Percentiles rank a stretch among this genome's conserved stretches.
Evolutionary conservation across 306 rosid species (phyloP).

Genomic region (Acmispon strigosus): DNA sequence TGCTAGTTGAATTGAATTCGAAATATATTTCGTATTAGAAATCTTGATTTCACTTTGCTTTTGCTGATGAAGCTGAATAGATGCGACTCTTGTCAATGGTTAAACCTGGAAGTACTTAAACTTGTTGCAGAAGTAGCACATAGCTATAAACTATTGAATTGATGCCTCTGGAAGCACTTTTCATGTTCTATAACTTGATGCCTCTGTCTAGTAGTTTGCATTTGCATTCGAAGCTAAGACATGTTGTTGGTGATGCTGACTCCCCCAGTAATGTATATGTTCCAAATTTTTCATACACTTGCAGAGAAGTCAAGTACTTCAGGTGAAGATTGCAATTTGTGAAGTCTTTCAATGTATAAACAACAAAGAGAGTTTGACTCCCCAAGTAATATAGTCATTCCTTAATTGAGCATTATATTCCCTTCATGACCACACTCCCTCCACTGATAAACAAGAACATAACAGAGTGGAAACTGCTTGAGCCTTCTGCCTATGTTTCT

Average conservation of each 20-base stretch:
- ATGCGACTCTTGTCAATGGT: not conserved
- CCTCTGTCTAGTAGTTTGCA: too few relatives aligned
- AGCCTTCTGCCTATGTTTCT: not conserved
- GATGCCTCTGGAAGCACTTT: too few relatives aligned
- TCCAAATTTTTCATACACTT: not conserved
- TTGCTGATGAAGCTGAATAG: not conserved
- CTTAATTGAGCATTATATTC: constrained; percentile 9
- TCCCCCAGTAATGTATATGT: not conserved
- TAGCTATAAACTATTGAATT: not conserved
- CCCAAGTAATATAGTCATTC: constrained; percentile 2
- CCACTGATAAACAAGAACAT: not conserved
- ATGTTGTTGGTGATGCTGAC: not conserved
- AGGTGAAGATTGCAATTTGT: constrained; percentile 6
- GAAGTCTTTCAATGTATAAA: not conserved
- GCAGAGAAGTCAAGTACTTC: not conserved
- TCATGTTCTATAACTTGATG: too few relatives aligned
- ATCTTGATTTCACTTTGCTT: not conserved
- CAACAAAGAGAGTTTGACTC: not conserved
- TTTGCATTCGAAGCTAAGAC: not conserved
- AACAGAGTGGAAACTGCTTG: not conserved
- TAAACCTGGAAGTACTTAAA: not conserved
- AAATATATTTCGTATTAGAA: not conserved
- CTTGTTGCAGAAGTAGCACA: not conserved
- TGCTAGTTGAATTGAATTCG: not conserved
- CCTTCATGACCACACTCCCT: constrained; percentile 2